Evolutionary conservation across 176 grass and related monocot species (phyloP).

Genomic region (Dactylis glomerata): DNA sequence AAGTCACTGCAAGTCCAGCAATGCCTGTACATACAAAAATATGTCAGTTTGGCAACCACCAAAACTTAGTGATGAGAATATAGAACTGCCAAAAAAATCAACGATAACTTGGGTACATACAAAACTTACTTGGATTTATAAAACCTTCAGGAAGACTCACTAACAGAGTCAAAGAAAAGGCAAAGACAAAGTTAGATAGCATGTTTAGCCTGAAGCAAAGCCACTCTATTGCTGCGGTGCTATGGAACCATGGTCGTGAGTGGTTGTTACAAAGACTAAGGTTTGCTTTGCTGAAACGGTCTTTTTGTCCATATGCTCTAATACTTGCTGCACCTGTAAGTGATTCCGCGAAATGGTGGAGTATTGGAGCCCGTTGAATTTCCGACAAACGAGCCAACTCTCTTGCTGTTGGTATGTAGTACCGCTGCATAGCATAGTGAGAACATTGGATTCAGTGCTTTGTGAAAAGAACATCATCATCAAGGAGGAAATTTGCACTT

Average conservation of each 20-base stretch:
- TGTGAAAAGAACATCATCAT: neutral
- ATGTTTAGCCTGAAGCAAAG: conserved; percentile 89
- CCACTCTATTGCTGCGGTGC: conserved; percentile 79
- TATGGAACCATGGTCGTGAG: conserved; percentile 93
- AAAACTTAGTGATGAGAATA: neutral
- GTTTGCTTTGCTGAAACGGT: conserved; percentile 82
- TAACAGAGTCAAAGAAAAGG: conserved; percentile 81
- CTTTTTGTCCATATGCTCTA: conserved; percentile 82
- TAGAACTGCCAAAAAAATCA: conserved; percentile 7
- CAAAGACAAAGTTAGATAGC: conserved; percentile 90
- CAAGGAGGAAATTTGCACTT: conserved; percentile 11
- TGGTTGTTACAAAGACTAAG: conserved; percentile 65
- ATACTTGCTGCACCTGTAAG: conserved; percentile 84
- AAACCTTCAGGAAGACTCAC: conserved; percentile 96
- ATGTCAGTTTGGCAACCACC: neutral
- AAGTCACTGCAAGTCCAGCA: conserved; percentile 94
- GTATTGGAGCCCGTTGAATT: conserved; percentile 95
- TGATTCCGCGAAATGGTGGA: conserved; percentile 93
- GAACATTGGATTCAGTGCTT: conserved; percentile 29
- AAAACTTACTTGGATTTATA: conserved; percentile 92
- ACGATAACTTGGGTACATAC: conserved; percentile 16
- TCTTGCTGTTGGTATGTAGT: conserved; percentile 91
- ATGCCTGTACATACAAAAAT: conserved; percentile 57
- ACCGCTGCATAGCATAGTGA: conserved; percentile 61
- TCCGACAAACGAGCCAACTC: conserved; percentile 75